phyloP scores from a whole-genome alignment of 2,329 filamentous ascomycete genomes.

The Furcasterigmium sp. region DNA sequence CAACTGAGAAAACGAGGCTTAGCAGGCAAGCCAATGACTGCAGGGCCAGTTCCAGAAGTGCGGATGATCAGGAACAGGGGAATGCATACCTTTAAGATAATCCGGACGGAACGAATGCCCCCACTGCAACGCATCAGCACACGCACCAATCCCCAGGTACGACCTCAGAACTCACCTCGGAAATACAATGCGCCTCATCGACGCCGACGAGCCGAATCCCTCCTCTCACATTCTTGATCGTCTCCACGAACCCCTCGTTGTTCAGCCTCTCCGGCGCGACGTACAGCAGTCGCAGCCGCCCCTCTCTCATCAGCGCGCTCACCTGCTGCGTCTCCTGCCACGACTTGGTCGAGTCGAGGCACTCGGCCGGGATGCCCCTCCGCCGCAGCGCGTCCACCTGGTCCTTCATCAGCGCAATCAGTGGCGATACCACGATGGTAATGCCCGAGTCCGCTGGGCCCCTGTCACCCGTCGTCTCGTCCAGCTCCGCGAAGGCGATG shows the following conservation, averaged over 20 bases:
- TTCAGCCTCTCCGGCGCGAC: conserved; percentile 56
- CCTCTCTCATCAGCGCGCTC: conserved; percentile 31
- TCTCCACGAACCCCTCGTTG: conserved; percentile 54
- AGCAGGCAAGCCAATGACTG: conserved; percentile 14
- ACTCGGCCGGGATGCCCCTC: conserved; percentile 45
- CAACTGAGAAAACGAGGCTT: conserved; percentile 29
- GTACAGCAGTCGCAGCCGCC: conserved; percentile 48
- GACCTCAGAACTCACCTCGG: conserved; percentile 25
- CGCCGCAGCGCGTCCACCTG: conserved; percentile 50
- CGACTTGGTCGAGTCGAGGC: conserved; percentile 50
- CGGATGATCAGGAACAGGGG: too few species aligned
- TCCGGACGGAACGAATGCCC: conserved; percentile 44
- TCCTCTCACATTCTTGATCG: conserved; percentile 47
- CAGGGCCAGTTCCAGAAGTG: neutral
- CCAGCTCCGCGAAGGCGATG: conserved; percentile 39
- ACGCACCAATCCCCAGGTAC: neutral
- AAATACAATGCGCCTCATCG: conserved; percentile 56
- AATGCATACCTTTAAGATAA: conserved; percentile 38
- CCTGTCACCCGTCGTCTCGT: conserved; percentile 21
- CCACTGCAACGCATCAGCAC: conserved; percentile 25
- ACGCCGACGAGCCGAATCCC: conserved; percentile 52
- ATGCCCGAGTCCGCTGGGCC: conserved; percentile 34
- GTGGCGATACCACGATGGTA: conserved; percentile 50
- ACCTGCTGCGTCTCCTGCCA: conserved; percentile 37
- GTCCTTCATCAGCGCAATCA: conserved; percentile 57